Conservation (phyloP, 305 asterid species). For the Ajuga reptans region DNA sequence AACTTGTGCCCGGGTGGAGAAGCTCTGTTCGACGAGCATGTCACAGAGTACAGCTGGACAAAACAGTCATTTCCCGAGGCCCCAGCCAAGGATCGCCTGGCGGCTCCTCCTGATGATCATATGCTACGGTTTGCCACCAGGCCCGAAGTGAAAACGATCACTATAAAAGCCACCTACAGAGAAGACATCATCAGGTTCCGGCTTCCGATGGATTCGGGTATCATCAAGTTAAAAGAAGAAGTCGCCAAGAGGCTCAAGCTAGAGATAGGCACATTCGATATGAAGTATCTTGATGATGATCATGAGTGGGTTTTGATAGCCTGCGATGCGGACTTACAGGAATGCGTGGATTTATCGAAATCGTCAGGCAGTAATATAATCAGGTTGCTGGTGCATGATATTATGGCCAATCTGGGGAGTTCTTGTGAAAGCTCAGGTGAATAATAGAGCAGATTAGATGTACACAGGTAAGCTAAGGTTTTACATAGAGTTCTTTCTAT, state of each 20-base stretch:
- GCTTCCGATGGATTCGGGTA: conserved; percentile 39
- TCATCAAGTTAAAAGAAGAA: conserved; percentile 53
- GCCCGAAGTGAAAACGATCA: conserved; percentile 57
- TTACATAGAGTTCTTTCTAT: conserved; percentile 38
- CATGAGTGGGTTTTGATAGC: conserved; percentile 77
- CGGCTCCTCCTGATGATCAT: conserved; percentile 31
- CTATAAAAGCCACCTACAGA: conserved; percentile 63
- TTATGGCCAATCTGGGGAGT: conserved; percentile 58
- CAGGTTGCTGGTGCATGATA: conserved; percentile 60
- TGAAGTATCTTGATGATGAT: conserved; percentile 77
- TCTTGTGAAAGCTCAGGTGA: conserved; percentile 78
- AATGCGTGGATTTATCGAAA: conserved; percentile 50
- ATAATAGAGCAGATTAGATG: conserved; percentile 30
- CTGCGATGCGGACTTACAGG: conserved; percentile 65
- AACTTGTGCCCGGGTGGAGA: conserved; percentile 52
- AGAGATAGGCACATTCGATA: conserved; percentile 61
- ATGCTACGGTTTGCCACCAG: conserved; percentile 32
- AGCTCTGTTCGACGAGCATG: conserved; percentile 39
- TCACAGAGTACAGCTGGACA: conserved; percentile 55
- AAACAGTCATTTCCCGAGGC: conserved; percentile 29
- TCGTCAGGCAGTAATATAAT: conserved; percentile 51
- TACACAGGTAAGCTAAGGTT: conserved; percentile 28
- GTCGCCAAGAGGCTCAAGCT: conserved; percentile 67
- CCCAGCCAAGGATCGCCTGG: conserved; percentile 30
- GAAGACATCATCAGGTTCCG: conserved; percentile 79